Evolutionary conservation across 2,329 filamentous ascomycete species (phyloP).

Genomic region (Beauveria caledonica): DNA sequence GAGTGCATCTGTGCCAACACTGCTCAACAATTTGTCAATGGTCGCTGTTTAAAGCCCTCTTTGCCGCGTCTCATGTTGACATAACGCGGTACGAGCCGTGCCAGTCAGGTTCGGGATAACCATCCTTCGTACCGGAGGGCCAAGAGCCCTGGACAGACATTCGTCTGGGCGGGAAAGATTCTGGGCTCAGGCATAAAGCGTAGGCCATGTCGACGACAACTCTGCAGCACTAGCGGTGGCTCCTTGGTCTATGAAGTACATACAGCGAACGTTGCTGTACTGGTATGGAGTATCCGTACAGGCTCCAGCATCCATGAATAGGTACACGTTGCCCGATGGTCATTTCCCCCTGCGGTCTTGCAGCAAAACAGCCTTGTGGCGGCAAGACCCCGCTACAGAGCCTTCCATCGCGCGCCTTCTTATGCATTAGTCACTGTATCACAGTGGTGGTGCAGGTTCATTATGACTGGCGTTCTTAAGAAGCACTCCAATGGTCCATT

Average conservation of each 20-base stretch:
- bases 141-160: background rate
- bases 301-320: background rate
- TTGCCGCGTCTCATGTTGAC: background rate
- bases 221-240: background rate
- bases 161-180: background rate
- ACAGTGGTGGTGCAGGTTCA: background rate
- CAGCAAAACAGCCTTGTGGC: background rate
- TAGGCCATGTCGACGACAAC: background rate
- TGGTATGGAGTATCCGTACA: background rate
- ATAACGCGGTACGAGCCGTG: background rate
- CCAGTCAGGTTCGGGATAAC: background rate
- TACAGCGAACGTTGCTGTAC: background rate
- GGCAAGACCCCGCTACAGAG: background rate
- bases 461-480: background rate
- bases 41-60: too few relatives aligned
- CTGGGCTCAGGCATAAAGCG: background rate
- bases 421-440: background rate
- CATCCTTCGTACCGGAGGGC: background rate
- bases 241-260: background rate
- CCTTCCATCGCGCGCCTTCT: background rate
- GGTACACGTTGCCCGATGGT: background rate
- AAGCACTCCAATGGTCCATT: background rate
- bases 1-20: background rate
- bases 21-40: background rate
- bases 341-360: background rate